Conservation (phyloP, 2,329 filamentous ascomycete species). For the Tolypocladium album region DNA sequence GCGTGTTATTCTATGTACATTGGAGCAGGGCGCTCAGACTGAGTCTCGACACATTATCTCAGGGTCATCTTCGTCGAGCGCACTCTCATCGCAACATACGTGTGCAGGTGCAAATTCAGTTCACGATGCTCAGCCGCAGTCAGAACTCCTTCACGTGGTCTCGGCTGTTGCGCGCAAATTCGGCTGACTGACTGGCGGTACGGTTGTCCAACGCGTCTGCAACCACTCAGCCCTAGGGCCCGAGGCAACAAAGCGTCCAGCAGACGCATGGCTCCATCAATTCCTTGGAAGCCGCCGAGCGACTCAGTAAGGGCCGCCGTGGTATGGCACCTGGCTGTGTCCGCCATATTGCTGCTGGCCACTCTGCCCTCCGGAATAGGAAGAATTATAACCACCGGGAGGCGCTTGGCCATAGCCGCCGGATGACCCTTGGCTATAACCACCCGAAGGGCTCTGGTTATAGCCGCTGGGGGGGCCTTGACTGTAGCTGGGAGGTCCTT, state of each 20-base stretch:
- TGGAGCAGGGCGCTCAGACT: conserved; percentile 9
- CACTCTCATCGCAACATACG: background rate
- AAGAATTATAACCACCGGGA: conserved; percentile 16
- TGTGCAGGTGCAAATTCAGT: background rate
- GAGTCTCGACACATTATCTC: conserved; percentile 2
- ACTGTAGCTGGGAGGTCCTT: conserved; percentile 3
- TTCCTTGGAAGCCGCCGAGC: background rate
- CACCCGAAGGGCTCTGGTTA: conserved; percentile 1
- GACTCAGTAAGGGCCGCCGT: conserved; percentile 7
- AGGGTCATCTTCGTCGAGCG: background rate
- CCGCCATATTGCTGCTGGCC: conserved; percentile 18
- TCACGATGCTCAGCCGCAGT: background rate
- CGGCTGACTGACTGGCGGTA: background rate
- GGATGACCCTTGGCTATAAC: conserved; percentile 2
- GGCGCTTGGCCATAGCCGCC: conserved; percentile 4
- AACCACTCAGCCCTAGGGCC: background rate
- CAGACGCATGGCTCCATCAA: background rate
- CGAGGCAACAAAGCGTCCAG: background rate
- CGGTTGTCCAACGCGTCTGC: background rate
- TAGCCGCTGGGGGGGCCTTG: conserved; percentile 3
- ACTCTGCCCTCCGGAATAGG: conserved; percentile 15
- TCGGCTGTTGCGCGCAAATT: background rate
- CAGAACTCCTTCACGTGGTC: background rate
- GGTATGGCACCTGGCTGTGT: conserved; percentile 11
- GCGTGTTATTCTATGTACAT: conserved; percentile 18